These are phyloP conservation scores for Canariomyces notabilis DNA, from an alignment of 2,329 filamentous ascomycete species.

Conservation along the genomic window DNA sequence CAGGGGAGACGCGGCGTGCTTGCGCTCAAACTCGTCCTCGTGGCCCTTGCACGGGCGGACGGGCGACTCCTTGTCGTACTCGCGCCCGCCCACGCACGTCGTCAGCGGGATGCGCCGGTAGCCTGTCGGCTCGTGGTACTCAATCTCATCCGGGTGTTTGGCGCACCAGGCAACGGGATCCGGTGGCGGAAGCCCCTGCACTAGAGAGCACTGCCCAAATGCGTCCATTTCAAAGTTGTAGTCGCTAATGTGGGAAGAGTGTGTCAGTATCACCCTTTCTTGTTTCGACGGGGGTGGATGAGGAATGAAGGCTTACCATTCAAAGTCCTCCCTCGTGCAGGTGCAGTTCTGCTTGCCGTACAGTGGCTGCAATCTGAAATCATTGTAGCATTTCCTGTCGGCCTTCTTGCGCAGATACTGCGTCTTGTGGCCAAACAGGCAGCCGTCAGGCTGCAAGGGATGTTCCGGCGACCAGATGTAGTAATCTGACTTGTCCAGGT, in stretches of 20 bases:
- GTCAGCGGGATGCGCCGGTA: slow-evolving; percentile 87
- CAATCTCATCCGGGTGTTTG: slow-evolving; percentile 60
- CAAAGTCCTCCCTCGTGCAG: slow-evolving; percentile 81
- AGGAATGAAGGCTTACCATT: slow-evolving; percentile 63
- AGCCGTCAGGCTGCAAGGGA: slow-evolving; percentile 70
- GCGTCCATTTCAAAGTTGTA: slow-evolving; percentile 84
- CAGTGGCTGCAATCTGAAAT: slow-evolving; percentile 63
- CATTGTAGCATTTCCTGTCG: slow-evolving; percentile 77
- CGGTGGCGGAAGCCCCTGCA: slow-evolving; percentile 63
- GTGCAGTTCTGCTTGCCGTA: slow-evolving; percentile 74
- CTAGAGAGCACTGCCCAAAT: slow-evolving; percentile 72
- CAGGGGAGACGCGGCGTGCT: slow-evolving; percentile 62
- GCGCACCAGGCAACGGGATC: slow-evolving; percentile 47
- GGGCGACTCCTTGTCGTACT: slow-evolving; percentile 63
- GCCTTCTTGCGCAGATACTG: slow-evolving; percentile 86
- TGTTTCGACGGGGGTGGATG: slow-evolving; percentile 1
- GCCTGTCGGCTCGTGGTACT: slow-evolving; percentile 81
- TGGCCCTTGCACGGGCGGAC: slow-evolving; percentile 68
- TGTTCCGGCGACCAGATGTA: slow-evolving; percentile 83
- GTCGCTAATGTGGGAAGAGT: slow-evolving; percentile 54
- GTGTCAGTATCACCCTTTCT: slow-evolving; percentile 26
- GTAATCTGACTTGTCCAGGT: slow-evolving; percentile 61
- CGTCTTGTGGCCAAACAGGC: slow-evolving; percentile 86
- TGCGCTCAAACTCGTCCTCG: slow-evolving; percentile 69
- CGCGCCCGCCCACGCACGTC: slow-evolving; percentile 72